Evolutionary conservation across 176 grass and related monocot species (phyloP).

Genomic region (Thalia dealbata): DNA sequence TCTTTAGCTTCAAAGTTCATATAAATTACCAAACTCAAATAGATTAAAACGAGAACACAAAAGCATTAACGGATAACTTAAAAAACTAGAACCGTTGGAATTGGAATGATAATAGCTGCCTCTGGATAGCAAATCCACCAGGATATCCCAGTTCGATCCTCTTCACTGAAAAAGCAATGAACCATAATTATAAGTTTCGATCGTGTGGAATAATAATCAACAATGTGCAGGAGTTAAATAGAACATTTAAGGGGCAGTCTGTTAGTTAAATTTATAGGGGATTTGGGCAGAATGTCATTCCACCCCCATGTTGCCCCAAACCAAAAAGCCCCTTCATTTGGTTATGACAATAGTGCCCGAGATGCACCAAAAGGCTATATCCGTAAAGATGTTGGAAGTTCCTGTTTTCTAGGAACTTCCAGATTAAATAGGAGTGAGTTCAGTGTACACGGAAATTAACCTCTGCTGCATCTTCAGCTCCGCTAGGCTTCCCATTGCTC

Average conservation of each 20-base stretch:
- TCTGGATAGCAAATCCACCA: neutral
- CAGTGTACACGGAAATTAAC: neutral
- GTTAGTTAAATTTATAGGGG: no score
- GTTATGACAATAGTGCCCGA: no score
- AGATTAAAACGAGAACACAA: neutral
- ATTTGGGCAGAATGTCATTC: no score
- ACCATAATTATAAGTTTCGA: neutral
- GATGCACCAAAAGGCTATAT: no score
- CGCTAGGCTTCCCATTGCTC: conserved; percentile 1
- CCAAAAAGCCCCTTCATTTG: no score
- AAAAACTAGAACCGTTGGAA: neutral
- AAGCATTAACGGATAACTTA: neutral
- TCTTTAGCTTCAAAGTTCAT: neutral
- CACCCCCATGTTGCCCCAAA: no score
- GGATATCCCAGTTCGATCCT: neutral
- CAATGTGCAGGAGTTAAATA: neutral
- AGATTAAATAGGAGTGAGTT: neutral
- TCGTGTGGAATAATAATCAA: no score
- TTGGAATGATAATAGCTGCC: neutral
- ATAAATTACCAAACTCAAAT: neutral
- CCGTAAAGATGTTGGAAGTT: neutral
- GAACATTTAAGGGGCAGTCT: no score
- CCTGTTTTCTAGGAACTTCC: neutral
- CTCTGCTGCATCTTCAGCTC: conserved; percentile 13
- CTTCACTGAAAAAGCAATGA: neutral